Evolutionary conservation across 202 grass and related monocot species (phyloP), one percentile per base, ranked within the genome.

Genomic region (Zoysia matrella): DNA sequence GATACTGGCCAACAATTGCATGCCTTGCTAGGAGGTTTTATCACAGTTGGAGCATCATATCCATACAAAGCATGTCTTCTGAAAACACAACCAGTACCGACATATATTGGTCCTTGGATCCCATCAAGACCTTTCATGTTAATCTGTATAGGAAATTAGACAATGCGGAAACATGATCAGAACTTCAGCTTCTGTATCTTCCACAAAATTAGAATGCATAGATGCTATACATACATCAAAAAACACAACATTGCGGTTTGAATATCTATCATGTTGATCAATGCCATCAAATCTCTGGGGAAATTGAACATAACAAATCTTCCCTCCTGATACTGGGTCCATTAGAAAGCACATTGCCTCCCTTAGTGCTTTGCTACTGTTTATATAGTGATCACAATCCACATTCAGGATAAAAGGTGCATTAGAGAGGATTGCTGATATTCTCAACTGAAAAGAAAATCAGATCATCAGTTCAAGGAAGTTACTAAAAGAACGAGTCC

Each of bases 291-390:
- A 92, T 72, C 90, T 89, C 83, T 92, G 90, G 3, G 90, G 90
- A 79, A 92, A 92, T 47, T 92, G 90, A 54, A 88, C 86, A 74
- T 88, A 88, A 50, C 74, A 88, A 16, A 89, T 86, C 70, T 83
- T 92, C 62, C 69, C 86, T 78, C 90, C 90, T 53, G 80, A 60
- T 44, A 84, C 77, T 49, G 90, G 87, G 48, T 92, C 90, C 90
- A 92, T 92, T 80, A 89, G 76, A 18, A 92, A 92, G 64, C 90
- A 92, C 90, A 92, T 92, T 62, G 90, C 84, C 57, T 92, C 90
- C 74, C 83, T 56, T 69, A 92, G 57, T 5, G 90, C 90, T 82
- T 92, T 92, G 66, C 90, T 87, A 68, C 89, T 92, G 80, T 92
- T 92, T 14, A 92, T 74, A 69, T 92, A 92, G 82, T 92, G 90